Conservation (phyloP, 2,329 filamentous ascomycete species). For the Davidsoniella eucalypti region DNA sequence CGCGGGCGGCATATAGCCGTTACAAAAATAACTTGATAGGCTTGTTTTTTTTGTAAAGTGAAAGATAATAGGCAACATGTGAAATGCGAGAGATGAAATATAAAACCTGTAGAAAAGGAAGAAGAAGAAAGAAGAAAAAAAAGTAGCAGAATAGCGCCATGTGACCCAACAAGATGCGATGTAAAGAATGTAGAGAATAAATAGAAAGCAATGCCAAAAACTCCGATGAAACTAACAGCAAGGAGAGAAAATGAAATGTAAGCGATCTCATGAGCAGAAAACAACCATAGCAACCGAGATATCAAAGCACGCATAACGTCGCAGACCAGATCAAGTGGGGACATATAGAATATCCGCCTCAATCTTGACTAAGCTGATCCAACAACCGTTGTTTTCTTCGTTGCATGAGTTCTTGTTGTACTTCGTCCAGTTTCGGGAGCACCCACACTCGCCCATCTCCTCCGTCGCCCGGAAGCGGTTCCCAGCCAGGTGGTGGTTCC, state of each 20-base stretch:
- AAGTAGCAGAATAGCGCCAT: not conserved
- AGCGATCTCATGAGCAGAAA: not conserved
- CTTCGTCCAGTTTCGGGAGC: constrained; percentile 73
- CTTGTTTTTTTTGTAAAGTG: too few species aligned
- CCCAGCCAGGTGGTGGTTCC: constrained; percentile 46
- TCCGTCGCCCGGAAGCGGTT: constrained; percentile 68
- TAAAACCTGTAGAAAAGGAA: not conserved
- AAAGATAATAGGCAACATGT: not conserved
- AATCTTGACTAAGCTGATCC: constrained; percentile 47
- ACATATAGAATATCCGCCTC: too few species aligned
- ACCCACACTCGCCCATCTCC: constrained; percentile 74
- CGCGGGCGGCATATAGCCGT: too few species aligned
- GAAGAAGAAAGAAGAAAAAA: not conserved
- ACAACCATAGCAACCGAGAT: constrained; percentile 7
- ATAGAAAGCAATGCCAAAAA: not conserved
- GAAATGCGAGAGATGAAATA: not conserved
- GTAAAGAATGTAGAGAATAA: constrained; percentile 1
- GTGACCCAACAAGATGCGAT: constrained; percentile 3
- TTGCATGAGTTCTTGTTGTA: constrained; percentile 86
- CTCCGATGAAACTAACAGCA: constrained; percentile 1
- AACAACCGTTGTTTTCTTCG: constrained; percentile 67
- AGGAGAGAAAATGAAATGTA: not conserved
- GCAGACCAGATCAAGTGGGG: not conserved
- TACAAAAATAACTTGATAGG: too few species aligned
- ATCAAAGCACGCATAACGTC: not conserved